These are phyloP conservation scores for Ramularia collo-cygni DNA, from an alignment of 2,329 filamentous ascomycete genomes.

Conservation along the genomic window DNA sequence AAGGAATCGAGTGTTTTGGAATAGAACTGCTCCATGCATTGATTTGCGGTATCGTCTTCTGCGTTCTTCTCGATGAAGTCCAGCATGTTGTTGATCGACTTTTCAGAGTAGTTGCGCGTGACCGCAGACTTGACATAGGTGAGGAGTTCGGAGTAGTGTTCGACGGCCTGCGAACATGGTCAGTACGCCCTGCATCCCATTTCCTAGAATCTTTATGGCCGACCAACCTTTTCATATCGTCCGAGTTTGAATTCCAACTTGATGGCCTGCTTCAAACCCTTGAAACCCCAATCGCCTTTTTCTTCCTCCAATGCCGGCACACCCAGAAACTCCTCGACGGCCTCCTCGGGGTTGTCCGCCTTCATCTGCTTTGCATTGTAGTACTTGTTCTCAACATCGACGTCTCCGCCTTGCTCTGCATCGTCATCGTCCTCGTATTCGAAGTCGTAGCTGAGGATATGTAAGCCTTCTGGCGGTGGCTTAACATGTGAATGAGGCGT, in stretches of 20 bases:
- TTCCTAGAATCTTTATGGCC: neutral
- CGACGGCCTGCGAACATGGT: slow-evolving; percentile 58
- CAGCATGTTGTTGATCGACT: slow-evolving; percentile 98
- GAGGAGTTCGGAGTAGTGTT: slow-evolving; percentile 89
- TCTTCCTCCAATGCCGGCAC: slow-evolving; percentile 78
- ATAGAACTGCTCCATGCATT: slow-evolving; percentile 92
- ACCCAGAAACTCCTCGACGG: slow-evolving; percentile 85
- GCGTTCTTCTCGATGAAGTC: slow-evolving; percentile 93
- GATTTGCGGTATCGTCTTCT: slow-evolving; percentile 61
- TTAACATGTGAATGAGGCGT: slow-evolving; percentile 9
- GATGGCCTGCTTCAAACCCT: slow-evolving; percentile 94
- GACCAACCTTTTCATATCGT: slow-evolving; percentile 69
- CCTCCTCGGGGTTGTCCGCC: slow-evolving; percentile 74
- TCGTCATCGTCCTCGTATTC: slow-evolving; percentile 95
- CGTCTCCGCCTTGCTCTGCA: slow-evolving; percentile 77
- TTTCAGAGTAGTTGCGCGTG: slow-evolving; percentile 96
- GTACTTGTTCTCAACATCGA: slow-evolving; percentile 98
- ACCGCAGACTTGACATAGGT: slow-evolving; percentile 97
- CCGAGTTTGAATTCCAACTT: slow-evolving; percentile 92
- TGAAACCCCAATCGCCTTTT: slow-evolving; percentile 98
- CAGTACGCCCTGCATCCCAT: slow-evolving; percentile 15
- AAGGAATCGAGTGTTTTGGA: slow-evolving; percentile 89
- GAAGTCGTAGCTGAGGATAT: slow-evolving; percentile 68
- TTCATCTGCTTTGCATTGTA: slow-evolving; percentile 99
- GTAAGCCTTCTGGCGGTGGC: slow-evolving; percentile 3